Evolutionary conservation across 495 filamentous ascomycete species (phyloP).

Genomic region (Penicillium turbatum): DNA sequence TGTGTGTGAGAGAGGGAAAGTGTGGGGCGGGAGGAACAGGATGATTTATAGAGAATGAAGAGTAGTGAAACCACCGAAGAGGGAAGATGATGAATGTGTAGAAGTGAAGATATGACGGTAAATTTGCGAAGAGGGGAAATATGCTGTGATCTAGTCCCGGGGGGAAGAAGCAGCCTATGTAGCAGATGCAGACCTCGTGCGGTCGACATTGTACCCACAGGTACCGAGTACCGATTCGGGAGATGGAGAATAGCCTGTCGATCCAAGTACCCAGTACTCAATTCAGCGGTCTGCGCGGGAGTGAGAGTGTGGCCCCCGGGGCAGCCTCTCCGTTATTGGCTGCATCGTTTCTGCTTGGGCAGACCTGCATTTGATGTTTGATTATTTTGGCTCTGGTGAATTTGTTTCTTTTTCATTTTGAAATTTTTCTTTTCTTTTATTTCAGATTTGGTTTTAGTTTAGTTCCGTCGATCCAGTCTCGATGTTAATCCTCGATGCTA

Average conservation of each 20-base stretch:
- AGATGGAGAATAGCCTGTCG: slow-evolving; percentile 6
- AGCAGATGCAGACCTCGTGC: slow-evolving; percentile 22
- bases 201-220: slow-evolving; percentile 5
- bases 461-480: neutral
- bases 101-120: slow-evolving; percentile 17
- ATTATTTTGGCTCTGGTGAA: neutral
- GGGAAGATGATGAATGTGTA: slow-evolving; percentile 23
- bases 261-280: slow-evolving; percentile 17
- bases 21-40: slow-evolving; percentile 13
- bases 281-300: slow-evolving; percentile 38
- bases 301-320: slow-evolving; percentile 16
- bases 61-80: slow-evolving; percentile 12
- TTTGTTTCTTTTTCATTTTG: neutral
- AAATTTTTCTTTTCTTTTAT: slow-evolving; percentile 4
- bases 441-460: neutral
- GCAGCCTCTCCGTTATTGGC: slow-evolving; percentile 36
- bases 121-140: slow-evolving; percentile 11
- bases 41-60: slow-evolving; percentile 27
- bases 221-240: slow-evolving; percentile 13
- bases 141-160: slow-evolving; percentile 13
- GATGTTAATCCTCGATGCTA: neutral
- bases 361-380: slow-evolving; percentile 37
- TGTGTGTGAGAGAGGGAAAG: slow-evolving; percentile 2
- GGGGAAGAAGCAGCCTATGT: slow-evolving; percentile 24
- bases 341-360: slow-evolving; percentile 46